These are phyloP conservation scores for Purpureocillium lavendulum DNA, from an alignment of 2,329 filamentous ascomycete species.

Conservation along the genomic window DNA sequence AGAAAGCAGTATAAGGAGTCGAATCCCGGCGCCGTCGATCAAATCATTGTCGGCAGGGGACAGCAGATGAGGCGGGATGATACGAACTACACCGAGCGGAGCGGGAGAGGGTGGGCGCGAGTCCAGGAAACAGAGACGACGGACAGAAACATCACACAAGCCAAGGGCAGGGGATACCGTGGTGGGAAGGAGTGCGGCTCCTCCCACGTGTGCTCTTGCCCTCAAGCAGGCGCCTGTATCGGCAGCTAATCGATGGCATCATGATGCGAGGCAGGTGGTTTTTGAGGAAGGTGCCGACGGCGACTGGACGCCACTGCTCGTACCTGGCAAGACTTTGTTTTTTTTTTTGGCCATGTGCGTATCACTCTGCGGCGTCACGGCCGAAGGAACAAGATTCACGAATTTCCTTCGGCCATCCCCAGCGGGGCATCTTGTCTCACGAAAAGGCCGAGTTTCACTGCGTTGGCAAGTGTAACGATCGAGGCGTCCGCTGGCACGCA, in stretches of 20 bases:
- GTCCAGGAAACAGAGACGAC: neutral
- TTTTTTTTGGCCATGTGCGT: no score
- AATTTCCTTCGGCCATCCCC: neutral
- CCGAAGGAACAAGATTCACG: neutral
- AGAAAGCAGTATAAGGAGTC: conserved; percentile 17
- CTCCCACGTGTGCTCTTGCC: no score
- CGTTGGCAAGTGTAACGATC: conserved; percentile 1
- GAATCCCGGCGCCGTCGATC: conserved; percentile 10
- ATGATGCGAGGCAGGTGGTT: no score
- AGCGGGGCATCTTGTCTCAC: neutral
- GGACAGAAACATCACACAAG: neutral
- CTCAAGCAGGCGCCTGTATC: no score
- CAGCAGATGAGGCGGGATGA: conserved; percentile 13
- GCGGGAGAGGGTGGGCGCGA: no score
- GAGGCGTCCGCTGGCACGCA: no score
- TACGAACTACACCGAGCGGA: conserved; percentile 1
- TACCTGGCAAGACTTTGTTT: no score
- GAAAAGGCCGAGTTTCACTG: conserved; percentile 1
- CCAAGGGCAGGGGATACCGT: neutral
- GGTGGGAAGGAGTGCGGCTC: neutral
- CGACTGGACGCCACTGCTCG: no score
- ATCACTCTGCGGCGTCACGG: no score
- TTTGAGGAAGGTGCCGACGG: no score
- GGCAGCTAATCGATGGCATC: no score
- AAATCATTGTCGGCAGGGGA: conserved; percentile 27